These are phyloP conservation scores for Polychytrium aggregatum DNA, from an alignment of 192 early-diverging fungal species.

Conservation along the genomic window DNA sequence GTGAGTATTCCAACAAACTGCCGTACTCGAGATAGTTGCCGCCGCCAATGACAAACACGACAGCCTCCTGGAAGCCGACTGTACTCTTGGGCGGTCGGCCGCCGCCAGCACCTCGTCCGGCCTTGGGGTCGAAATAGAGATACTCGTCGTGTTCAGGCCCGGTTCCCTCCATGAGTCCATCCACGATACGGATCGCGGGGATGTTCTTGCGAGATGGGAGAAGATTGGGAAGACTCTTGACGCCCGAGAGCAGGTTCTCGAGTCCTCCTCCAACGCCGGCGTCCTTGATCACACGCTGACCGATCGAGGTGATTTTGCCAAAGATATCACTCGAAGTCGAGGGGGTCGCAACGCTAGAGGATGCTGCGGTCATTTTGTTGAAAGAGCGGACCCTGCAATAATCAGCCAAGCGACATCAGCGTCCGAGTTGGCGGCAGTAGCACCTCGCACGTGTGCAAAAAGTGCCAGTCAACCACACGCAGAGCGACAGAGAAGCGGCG, in stretches of 20 bases:
- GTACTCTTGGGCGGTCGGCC: slow-evolving; percentile 5
- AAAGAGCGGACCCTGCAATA: slow-evolving; percentile 39
- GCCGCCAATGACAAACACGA: slow-evolving; percentile 97
- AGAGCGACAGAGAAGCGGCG: slow-evolving; percentile 2
- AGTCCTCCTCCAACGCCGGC: slow-evolving; percentile 33
- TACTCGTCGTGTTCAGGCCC: slow-evolving; percentile 61
- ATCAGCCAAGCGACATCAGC: slow-evolving; percentile 62
- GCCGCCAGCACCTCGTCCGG: slow-evolving; percentile 9
- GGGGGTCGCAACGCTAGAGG: too few species aligned
- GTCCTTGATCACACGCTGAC: slow-evolving; percentile 30
- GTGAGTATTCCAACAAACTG: slow-evolving; percentile 82
- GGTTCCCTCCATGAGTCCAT: slow-evolving; percentile 69
- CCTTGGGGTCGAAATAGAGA: slow-evolving; percentile 81
- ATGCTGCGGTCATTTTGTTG: slow-evolving; percentile 28
- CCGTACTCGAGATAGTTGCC: slow-evolving; percentile 98
- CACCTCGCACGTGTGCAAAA: too few species aligned
- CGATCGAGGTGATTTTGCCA: slow-evolving; percentile 31
- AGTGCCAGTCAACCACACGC: too few species aligned
- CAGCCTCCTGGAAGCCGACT: slow-evolving; percentile 68
- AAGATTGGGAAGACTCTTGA: slow-evolving; percentile 92
- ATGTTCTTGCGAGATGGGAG: slow-evolving; percentile 83
- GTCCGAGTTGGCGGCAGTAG: too few species aligned
- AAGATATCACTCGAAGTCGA: slow-evolving; percentile 27
- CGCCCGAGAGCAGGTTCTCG: slow-evolving; percentile 59
- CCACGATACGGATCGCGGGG: slow-evolving; percentile 73